phyloP scores from a whole-genome alignment of 805 yeast genomes.

The Yamadazyma endophytica region DNA sequence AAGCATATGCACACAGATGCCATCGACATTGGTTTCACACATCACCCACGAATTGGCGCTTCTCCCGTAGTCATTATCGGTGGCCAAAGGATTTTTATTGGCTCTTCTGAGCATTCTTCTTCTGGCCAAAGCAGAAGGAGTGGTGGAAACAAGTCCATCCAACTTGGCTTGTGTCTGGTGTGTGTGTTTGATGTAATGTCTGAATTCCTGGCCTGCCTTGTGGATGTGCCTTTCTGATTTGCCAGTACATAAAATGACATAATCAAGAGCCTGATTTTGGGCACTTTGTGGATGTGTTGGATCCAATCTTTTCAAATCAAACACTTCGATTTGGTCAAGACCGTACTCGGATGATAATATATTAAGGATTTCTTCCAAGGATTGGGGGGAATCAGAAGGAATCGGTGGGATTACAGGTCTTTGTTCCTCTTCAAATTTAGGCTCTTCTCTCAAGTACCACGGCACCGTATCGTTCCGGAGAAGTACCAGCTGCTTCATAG shows the following conservation, averaged over 20 bases:
- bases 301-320: conserved; percentile 53
- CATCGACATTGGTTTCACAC: conserved; percentile 53
- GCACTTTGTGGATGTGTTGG: conserved; percentile 25
- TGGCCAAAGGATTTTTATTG: conserved; percentile 48
- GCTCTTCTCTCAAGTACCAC: conserved; percentile 54
- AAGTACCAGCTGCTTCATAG: not conserved
- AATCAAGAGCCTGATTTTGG: conserved; percentile 25
- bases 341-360: conserved; percentile 61
- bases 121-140: conserved; percentile 37
- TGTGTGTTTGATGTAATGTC: conserved; percentile 51
- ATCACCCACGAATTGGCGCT: conserved; percentile 77
- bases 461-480: conserved; percentile 28
- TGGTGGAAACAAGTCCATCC: conserved; percentile 70
- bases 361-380: conserved; percentile 42
- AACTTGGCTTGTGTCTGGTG: conserved; percentile 40
- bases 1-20: conserved; percentile 66
- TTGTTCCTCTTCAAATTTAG: conserved; percentile 1
- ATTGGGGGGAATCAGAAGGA: conserved; percentile 56
- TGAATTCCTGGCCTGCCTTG: conserved; percentile 61
- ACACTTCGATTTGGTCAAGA: conserved; percentile 53
- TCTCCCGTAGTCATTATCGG: conserved; percentile 54
- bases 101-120: conserved; percentile 47
- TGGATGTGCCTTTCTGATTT: conserved; percentile 71
- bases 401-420: conserved; percentile 43
- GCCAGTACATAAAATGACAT: conserved; percentile 65